These are phyloP conservation scores for Pseudogymnoascus verrucosus DNA, from an alignment of 2,329 filamentous ascomycete species.

Conservation along the genomic window DNA sequence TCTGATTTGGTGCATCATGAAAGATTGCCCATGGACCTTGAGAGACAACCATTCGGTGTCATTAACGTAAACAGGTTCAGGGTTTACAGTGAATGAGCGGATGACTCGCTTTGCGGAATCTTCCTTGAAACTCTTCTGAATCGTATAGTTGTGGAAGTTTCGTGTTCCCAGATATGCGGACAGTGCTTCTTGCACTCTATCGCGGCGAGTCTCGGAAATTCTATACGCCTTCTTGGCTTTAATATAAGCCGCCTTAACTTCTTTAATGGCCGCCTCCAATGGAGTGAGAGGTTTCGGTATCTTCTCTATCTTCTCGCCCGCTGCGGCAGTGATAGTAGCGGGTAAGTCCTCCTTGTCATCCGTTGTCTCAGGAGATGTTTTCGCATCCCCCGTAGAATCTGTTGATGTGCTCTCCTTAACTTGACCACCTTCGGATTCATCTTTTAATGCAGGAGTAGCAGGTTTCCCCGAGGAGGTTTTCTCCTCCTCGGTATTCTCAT, in stretches of 20 bases:
- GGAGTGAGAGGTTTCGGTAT: conserved; percentile 32
- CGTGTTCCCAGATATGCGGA: conserved; percentile 71
- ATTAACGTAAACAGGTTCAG: conserved; percentile 71
- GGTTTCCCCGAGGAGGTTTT: conserved; percentile 17
- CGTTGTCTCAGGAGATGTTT: background rate
- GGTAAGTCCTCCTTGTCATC: background rate
- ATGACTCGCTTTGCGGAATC: conserved; percentile 84
- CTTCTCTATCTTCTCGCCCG: background rate
- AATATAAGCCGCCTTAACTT: conserved; percentile 75
- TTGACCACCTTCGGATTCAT: conserved; percentile 10
- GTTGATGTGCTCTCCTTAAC: background rate
- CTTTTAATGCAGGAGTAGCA: conserved; percentile 13
- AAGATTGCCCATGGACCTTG: conserved; percentile 94
- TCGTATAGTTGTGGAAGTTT: conserved; percentile 97
- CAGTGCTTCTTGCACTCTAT: conserved; percentile 68
- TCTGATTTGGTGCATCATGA: conserved; percentile 99
- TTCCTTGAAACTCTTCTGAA: conserved; percentile 76
- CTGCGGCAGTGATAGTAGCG: background rate
- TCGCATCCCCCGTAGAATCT: background rate
- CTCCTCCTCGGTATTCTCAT: conserved; percentile 20
- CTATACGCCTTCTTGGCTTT: conserved; percentile 79
- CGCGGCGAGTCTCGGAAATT: conserved; percentile 61
- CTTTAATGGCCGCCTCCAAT: conserved; percentile 58
- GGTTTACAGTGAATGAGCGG: conserved; percentile 78
- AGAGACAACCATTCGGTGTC: conserved; percentile 92